Conservation (phyloP, 768 basidiomycete genomes). For the Pilatotrama ljubarskyi region DNA sequence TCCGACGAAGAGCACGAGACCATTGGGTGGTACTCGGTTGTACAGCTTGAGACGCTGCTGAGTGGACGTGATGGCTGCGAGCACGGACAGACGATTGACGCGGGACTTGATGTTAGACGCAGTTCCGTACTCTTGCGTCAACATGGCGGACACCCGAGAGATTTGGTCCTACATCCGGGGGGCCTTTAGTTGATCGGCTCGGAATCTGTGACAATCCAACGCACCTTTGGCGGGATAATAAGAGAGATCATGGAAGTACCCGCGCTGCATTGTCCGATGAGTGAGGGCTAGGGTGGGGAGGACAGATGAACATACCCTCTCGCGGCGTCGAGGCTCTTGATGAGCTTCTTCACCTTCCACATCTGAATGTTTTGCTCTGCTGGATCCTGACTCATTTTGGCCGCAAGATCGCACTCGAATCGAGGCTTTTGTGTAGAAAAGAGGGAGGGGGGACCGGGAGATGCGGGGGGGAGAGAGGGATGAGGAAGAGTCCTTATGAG, state of each 20-base stretch:
- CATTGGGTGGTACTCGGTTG: constrained; percentile 94
- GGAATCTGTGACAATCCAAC: constrained; percentile 19
- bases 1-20: constrained; percentile 96
- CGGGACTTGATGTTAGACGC: constrained; percentile 99
- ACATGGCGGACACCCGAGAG: constrained; percentile 90
- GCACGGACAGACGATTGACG: constrained; percentile 94
- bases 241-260: constrained; percentile 99
- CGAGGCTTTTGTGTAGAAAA: constrained; percentile 6
- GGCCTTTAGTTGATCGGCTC: constrained; percentile 19
- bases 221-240: constrained; percentile 91
- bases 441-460: not conserved
- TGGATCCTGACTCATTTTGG: constrained; percentile 77
- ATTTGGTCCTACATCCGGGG: constrained; percentile 74
- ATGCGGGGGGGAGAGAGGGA: constrained; percentile 3
- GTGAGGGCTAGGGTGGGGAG: constrained; percentile 5
- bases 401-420: constrained; percentile 20
- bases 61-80: constrained; percentile 97
- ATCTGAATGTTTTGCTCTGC: constrained; percentile 97
- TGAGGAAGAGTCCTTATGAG: constrained; percentile 5
- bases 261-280: constrained; percentile 53
- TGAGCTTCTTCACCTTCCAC: constrained; percentile 99
- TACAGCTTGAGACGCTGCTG: constrained; percentile 97
- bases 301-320: constrained; percentile 59
- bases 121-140: constrained; percentile 97
- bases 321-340: constrained; percentile 94